A percentile compares a stretch with the other conserved stretches of the same genome.
Conservation (phyloP, 2,329 filamentous ascomycete species). For the Achaetomium macrosporum region DNA sequence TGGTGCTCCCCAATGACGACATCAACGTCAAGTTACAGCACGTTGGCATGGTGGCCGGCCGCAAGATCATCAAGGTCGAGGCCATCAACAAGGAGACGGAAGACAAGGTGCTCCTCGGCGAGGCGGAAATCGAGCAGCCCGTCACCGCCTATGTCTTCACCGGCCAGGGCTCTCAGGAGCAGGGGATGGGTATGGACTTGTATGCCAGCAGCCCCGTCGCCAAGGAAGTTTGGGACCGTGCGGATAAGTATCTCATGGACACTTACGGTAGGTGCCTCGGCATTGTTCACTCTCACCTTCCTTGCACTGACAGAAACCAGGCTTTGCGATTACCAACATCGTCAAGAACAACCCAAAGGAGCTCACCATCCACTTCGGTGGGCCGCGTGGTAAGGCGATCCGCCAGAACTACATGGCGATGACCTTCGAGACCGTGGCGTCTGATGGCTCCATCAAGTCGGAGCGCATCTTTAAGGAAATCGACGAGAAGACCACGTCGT, state of each 20-base stretch:
- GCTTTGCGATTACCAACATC: slow-evolving; percentile 96
- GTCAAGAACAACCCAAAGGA: slow-evolving; percentile 99
- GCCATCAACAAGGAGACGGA: slow-evolving; percentile 92
- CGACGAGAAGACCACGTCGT: slow-evolving; percentile 83
- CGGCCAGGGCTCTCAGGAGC: slow-evolving; percentile 95
- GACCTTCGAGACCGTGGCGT: slow-evolving; percentile 96
- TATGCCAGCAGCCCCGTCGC: slow-evolving; percentile 91
- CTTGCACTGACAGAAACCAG: slow-evolving; percentile 35
- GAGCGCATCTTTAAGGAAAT: slow-evolving; percentile 99
- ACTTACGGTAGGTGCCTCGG: slow-evolving; percentile 71
- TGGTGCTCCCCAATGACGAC: slow-evolving; percentile 95
- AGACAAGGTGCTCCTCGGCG: slow-evolving; percentile 90
- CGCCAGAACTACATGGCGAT: slow-evolving; percentile 99
- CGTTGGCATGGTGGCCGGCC: slow-evolving; percentile 93
- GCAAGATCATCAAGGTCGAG: slow-evolving; percentile 99
- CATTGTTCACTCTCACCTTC: background rate
- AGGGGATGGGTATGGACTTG: slow-evolving; percentile 99
- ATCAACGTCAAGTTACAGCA: slow-evolving; percentile 94
- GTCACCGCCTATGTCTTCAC: slow-evolving; percentile 97
- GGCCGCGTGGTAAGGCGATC: slow-evolving; percentile 92
- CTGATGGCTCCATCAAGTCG: slow-evolving; percentile 90
- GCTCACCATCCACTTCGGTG: slow-evolving; percentile 96
- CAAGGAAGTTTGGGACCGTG: slow-evolving; percentile 95
- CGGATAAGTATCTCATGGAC: slow-evolving; percentile 96
- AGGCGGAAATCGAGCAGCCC: slow-evolving; percentile 96